Base-by-base conservation (phyloP, 192 early-diverging fungal species). In the Coemansia sp. region DNA sequence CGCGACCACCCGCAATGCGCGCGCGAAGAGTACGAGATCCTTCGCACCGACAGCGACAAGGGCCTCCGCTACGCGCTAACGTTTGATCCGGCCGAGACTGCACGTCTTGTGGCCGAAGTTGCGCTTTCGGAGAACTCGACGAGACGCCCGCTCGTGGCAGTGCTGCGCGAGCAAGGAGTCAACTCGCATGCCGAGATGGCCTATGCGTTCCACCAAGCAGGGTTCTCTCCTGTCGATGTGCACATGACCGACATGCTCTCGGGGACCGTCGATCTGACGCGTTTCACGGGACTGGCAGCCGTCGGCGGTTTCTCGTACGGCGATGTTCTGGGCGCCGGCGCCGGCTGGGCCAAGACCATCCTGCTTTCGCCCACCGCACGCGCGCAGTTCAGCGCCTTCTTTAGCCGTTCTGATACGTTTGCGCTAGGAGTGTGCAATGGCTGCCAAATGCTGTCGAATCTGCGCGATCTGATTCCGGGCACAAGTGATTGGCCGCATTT, bases 301-400 rank as follows among this genome's bases (percentile, higher is more conserved):
- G 96, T 95, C 64, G 98, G 98, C 72, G 98, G 98, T 9, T 99
- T 99, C 87, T 92, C 92, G 0, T 99, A 99, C 74, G 98, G 98
- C 66, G 98, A 99, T 80, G 98, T 99, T 2, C 79, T 99, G 20
- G 98, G 98, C 8, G 98, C 98, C n/a, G 98, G 97, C 53, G 85
- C 91, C 14, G 98, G 98, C 34, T 99, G 98, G 98, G 96, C 98
- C 52, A 93, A 94, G 64, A 89, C 89, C 23, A 92, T 96, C 53
- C 76, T 98, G 48, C 81, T 95, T 51, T 89, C 96, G 68, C 49
- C 84, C 10, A 70, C 59, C 45, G 91, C 90, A 6, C 87, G 93
- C 36, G 51, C 73, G 23, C 90, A 95, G 84, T 92, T 99, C 59
- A 64, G 73, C 2, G 77, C 64, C 20, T 99, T 97, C 81, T 97